Evolutionary conservation across 768 basidiomycete genomes (phyloP), one percentile per base, ranked within the genome.

Genomic region (Trametes villosa): DNA sequence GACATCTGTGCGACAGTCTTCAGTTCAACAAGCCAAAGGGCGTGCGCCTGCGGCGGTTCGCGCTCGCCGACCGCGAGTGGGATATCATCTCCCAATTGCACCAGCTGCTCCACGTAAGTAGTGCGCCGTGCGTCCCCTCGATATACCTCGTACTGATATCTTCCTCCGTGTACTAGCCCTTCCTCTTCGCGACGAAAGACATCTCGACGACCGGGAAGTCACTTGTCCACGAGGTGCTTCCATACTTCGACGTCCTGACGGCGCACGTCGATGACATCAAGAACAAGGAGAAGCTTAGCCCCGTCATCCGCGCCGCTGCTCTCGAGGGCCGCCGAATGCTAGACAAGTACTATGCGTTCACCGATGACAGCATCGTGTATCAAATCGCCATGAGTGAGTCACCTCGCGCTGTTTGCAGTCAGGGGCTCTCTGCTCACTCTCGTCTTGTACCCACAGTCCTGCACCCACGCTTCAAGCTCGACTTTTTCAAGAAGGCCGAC

Each of bases 211-310:
- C 22, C 26, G 13, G 33, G 7, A 36, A 38, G 13, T 27, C 68
- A 1, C 67, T 72, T 11, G 34, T 71, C 4, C 68, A 70, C 38
- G 48, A 68, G 26, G 66, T 71, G 18, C 67, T 71, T 29, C 67
- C 65, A 1, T 29, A 65, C 55, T 61, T 70, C 30, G 63, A 72
- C 40, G 40, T 62, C 20, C 36, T 70, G 5, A 70, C 66, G 3
- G 45, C 36, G 2, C 17, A 40, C 3, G 40, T 72, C 27, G 64
- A 68, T 20, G 33, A 51, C 18, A 42, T 54, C 29, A 44, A 57
- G 4, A 50, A 57, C 3, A 48, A 72, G n/a, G n/a, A n/a, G n/a
- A n/a, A n/a, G n/a, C 48, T 20, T 8, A 9, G 3, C 17, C 24
- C 53, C 60, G 11, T 15, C 49, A 15, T 68, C 7, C 67, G 60